phyloP scores from a whole-genome alignment of 306 rosid genomes.

The Argentina anserina region DNA sequence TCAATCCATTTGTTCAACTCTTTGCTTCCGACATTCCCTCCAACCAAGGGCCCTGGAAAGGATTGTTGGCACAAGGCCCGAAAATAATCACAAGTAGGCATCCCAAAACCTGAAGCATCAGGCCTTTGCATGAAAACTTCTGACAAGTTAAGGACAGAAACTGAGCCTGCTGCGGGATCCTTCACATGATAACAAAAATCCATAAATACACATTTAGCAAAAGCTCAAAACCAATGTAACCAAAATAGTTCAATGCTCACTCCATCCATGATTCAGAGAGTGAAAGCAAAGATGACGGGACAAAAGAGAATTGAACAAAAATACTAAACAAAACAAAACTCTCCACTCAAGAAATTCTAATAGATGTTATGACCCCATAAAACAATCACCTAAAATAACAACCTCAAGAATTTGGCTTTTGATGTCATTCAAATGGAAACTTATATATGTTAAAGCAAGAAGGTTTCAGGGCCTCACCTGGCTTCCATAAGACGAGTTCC shows the following conservation, averaged over 20 bases:
- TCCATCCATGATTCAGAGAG: not conserved
- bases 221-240: constrained; percentile 21
- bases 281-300: too few relatives aligned
- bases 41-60: constrained; percentile 95
- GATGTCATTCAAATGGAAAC: constrained; percentile 16
- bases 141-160: constrained; percentile 67
- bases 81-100: constrained; percentile 49
- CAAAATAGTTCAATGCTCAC: constrained; percentile 12
- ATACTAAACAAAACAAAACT: not conserved
- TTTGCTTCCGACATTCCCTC: constrained; percentile 85
- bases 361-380: not conserved
- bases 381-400: not conserved
- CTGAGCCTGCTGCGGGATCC: constrained; percentile 58
- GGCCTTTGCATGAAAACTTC: constrained; percentile 58
- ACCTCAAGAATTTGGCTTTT: not conserved
- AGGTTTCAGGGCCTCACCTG: constrained; percentile 55
- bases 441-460: constrained; percentile 11
- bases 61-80: constrained; percentile 75
- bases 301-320: not conserved
- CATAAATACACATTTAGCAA: constrained; percentile 26
- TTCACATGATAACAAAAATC: constrained; percentile 44
- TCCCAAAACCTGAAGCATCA: constrained; percentile 41
- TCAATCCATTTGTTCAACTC: constrained; percentile 86
- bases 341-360: constrained; percentile 1
- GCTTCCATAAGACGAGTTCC: constrained; percentile 52